These are phyloP conservation scores for Gentiana dahurica DNA, from an alignment of 257 asterid species.

Conservation along the genomic window DNA sequence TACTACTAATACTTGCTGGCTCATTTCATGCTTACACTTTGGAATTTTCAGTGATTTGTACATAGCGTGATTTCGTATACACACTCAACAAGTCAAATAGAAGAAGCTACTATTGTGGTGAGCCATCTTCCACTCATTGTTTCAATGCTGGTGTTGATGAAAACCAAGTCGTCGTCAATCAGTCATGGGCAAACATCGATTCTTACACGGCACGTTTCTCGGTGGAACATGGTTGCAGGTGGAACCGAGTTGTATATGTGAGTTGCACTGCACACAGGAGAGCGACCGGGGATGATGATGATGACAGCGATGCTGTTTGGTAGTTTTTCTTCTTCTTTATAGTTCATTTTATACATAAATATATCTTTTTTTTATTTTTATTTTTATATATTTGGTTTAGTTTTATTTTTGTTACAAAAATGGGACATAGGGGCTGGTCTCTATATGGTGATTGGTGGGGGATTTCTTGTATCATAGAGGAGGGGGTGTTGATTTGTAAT, in stretches of 20 bases:
- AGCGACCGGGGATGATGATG: not conserved
- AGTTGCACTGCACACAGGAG: slow-evolving; percentile 21
- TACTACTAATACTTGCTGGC: slow-evolving; percentile 22
- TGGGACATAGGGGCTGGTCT: slow-evolving; percentile 12
- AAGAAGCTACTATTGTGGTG: not conserved
- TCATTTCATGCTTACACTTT: slow-evolving; percentile 45
- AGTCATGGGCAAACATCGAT: no score
- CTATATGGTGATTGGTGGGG: no score
- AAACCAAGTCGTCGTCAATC: not conserved
- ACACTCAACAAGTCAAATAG: slow-evolving; percentile 10
- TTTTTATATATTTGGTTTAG: slow-evolving; percentile 18
- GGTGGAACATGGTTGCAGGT: not conserved
- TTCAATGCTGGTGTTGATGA: slow-evolving; percentile 9
- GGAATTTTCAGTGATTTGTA: slow-evolving; percentile 53
- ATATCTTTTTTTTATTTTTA: slow-evolving; percentile 5
- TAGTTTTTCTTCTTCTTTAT: slow-evolving; percentile 18
- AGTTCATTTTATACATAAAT: slow-evolving; percentile 9
- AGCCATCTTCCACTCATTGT: slow-evolving; percentile 10
- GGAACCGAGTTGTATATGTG: slow-evolving; percentile 35
- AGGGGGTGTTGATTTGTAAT: slow-evolving; percentile 36
- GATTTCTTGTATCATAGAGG: no score
- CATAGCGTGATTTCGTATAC: slow-evolving; percentile 37
- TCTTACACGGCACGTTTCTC: no score
- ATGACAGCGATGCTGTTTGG: not conserved
- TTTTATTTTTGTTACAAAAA: slow-evolving; percentile 24